Base-by-base conservation (phyloP, 129 eudicot genomes). In the Flaveria sonorensis region DNA sequence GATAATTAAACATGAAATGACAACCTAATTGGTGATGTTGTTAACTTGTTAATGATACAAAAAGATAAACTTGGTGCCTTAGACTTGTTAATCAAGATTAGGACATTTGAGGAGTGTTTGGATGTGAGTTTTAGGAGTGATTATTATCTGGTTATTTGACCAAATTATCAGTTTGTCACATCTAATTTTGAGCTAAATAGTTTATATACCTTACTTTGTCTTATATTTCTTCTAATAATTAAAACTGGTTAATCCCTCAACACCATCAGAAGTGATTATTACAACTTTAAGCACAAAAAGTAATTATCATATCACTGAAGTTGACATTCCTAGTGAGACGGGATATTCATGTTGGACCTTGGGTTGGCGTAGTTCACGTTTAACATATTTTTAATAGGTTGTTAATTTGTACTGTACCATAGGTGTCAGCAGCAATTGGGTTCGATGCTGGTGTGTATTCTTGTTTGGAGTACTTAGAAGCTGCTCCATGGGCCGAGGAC, bases 401-500 rank as follows among this genome's bases (percentile, higher is more conserved):
- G 24, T 57, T 39, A 23, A 59, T 78, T 53, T 60, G 68, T 83
- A 14, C 51, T 62, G 65, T 77, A 9, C 71, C 47, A 59, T 73
- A 88, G 97, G 93, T 88, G 68, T 88, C 97, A 26, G 89, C 93
- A 0, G 97, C 98, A 73, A 91, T 94, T 53, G 97, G 92, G 40
- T 94, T 94, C 53, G 92, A 94, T 84, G 97, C 97, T 16, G 98
- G 98, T 16, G 97, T 94, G 3, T 82, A 89, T 60, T 89, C 97
- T 7, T 94, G 98, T 76, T 87, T 93, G 86, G 98, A 90, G 84
- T 93, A 90, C 85, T 85, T 93, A 65, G 98, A 93, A 81, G 98
- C 98, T 53, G 98, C 96, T 57, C 98, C 98, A 67, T 94, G 98
- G 98, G 90, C 92, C 4, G 98, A 94, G 68, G 97, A 91, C 36